Conservation (phyloP, 1,139 yeast genomes). For the Hemisphaericaspora xylanilytica region DNA sequence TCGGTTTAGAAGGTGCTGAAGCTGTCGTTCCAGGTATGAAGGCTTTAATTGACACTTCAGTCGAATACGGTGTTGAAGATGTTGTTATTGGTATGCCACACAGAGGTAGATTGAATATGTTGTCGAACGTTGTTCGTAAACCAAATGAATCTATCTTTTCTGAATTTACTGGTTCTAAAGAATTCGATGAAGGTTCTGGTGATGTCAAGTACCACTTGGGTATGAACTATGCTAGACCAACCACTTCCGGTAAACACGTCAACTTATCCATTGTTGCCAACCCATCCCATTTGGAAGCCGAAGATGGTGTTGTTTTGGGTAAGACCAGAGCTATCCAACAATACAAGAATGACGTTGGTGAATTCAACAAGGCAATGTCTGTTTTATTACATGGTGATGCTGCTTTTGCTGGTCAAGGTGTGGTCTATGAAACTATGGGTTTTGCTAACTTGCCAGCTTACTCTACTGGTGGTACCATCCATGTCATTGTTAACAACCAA, state of each 20-base stretch:
- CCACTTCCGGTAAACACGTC: conserved; percentile 96
- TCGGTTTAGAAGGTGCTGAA: conserved; percentile 98
- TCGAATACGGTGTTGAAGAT: conserved; percentile 91
- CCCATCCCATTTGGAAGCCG: conserved; percentile 98
- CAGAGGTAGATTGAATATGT: conserved; percentile 97
- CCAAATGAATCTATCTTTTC: conserved; percentile 97
- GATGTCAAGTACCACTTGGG: conserved; percentile 99
- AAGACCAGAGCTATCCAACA: conserved; percentile 96
- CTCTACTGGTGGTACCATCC: conserved; percentile 98
- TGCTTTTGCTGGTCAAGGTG: conserved; percentile 98
- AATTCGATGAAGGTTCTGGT: conserved; percentile 91
- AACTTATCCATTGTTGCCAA: conserved; percentile 95
- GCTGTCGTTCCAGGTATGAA: conserved; percentile 96
- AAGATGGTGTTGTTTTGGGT: conserved; percentile 98
- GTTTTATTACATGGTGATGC: conserved; percentile 98
- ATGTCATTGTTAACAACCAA: conserved; percentile 94
- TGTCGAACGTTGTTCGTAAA: conserved; percentile 96
- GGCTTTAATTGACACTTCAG: conserved; percentile 90
- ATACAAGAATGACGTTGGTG: conserved; percentile 81
- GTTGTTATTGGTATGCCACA: conserved; percentile 99
- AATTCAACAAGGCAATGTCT: conserved; percentile 83
- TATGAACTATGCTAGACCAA: conserved; percentile 98
- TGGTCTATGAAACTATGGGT: conserved; percentile 97
- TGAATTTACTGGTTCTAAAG: conserved; percentile 89
- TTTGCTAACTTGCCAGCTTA: conserved; percentile 89